Percentiles rank a stretch among this genome's conserved stretches.
Conservation (phyloP, 768 basidiomycete genomes). For the Hemileccinum impolitum region DNA sequence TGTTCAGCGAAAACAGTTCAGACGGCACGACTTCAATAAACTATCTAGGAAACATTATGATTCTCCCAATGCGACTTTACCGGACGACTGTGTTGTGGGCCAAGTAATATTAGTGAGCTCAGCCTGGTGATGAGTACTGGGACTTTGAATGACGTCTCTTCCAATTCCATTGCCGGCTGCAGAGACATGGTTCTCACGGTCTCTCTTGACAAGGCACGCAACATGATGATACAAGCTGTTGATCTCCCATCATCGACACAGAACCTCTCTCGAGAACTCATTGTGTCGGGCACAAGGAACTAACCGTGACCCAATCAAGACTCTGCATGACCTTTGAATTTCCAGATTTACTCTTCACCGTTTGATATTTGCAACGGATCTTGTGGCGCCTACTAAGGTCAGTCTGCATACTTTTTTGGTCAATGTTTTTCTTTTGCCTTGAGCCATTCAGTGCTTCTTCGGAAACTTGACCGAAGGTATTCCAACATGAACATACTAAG, state of each 20-base stretch:
- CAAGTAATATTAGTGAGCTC: slow-evolving; percentile 36
- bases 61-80: slow-evolving; percentile 25
- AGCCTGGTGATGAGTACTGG: background rate
- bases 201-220: slow-evolving; percentile 28
- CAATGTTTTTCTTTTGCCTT: slow-evolving; percentile 36
- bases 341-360: too few species aligned
- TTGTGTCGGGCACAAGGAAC: slow-evolving; percentile 31
- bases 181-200: slow-evolving; percentile 37
- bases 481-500: background rate
- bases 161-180: too few species aligned
- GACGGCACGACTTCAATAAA: background rate
- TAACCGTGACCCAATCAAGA: background rate
- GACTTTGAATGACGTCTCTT: background rate
- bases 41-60: slow-evolving; percentile 31
- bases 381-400: too few species aligned
- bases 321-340: background rate
- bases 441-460: slow-evolving; percentile 22
- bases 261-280: slow-evolving; percentile 32
- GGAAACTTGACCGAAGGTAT: slow-evolving; percentile 29
- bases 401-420: slow-evolving; percentile 36
- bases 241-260: slow-evolving; percentile 31
- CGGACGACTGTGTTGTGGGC: slow-evolving; percentile 34
- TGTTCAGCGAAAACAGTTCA: background rate
- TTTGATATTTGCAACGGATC: too few species aligned
- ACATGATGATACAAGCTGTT: slow-evolving; percentile 22